A percentile compares a stretch with the other conserved stretches of the same genome.
Evolutionary conservation across 2,329 filamentous ascomycete species (phyloP).

Genomic region (Penicillium sp.): DNA sequence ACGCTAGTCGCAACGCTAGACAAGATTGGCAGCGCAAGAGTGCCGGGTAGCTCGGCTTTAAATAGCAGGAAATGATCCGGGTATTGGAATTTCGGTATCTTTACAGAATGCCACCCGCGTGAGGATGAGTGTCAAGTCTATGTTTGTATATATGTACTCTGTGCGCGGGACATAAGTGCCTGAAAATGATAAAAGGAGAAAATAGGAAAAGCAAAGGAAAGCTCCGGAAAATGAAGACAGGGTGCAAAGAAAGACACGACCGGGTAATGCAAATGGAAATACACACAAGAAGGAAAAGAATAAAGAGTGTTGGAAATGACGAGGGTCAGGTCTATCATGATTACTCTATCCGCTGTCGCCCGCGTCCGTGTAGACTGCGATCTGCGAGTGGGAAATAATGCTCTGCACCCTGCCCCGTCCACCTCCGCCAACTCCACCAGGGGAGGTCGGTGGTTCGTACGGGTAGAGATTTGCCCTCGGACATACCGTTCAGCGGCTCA

Average conservation of each 20-base stretch:
- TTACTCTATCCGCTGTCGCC: slow-evolving; percentile 15
- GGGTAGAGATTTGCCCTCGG: slow-evolving; percentile 20
- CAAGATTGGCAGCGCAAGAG: too few relatives aligned
- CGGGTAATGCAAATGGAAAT: slow-evolving; percentile 4
- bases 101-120: too few relatives aligned
- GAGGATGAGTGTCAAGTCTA: too few relatives aligned
- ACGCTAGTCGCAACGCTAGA: too few relatives aligned
- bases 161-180: too few relatives aligned
- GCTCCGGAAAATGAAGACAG: too few relatives aligned
- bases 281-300: slow-evolving; percentile 6
- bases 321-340: too few relatives aligned
- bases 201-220: slow-evolving; percentile 5
- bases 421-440: slow-evolving; percentile 37
- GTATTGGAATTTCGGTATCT: too few relatives aligned
- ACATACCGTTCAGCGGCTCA: slow-evolving; percentile 17
- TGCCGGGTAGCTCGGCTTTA: too few relatives aligned
- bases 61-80: too few relatives aligned
- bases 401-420: slow-evolving; percentile 18
- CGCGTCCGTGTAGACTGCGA: slow-evolving; percentile 11
- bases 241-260: slow-evolving; percentile 1
- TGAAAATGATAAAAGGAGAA: slow-evolving; percentile 1
- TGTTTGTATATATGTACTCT: too few relatives aligned
- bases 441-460: slow-evolving; percentile 8
- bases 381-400: slow-evolving; percentile 31
- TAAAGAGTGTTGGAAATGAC: slow-evolving; percentile 1